phyloP scores from a whole-genome alignment of 805 yeast species.

The Cyberlindnera veronae region DNA sequence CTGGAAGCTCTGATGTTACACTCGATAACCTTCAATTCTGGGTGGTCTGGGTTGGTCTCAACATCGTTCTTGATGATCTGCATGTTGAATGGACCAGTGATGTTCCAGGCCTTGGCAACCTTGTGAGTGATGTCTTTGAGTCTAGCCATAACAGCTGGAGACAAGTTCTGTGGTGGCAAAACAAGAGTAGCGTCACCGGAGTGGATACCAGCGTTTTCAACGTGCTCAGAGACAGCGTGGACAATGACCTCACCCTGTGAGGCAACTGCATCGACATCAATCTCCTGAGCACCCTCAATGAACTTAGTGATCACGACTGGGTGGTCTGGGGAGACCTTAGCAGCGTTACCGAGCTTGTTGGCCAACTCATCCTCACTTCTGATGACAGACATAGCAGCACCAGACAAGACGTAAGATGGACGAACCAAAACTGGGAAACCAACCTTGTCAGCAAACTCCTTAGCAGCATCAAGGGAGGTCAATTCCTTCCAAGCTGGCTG shows the following conservation, averaged over 20 bases:
- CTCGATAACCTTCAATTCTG: slow-evolving; percentile 90
- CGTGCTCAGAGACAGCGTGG: slow-evolving; percentile 96
- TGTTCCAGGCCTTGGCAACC: slow-evolving; percentile 91
- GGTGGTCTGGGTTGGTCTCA: slow-evolving; percentile 51
- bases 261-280: slow-evolving; percentile 97
- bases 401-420: slow-evolving; percentile 95
- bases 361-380: slow-evolving; percentile 75
- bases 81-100: slow-evolving; percentile 98
- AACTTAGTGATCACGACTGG: slow-evolving; percentile 97
- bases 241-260: slow-evolving; percentile 81
- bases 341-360: slow-evolving; percentile 77
- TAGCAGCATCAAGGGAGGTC: slow-evolving; percentile 82
- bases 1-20: slow-evolving; percentile 98
- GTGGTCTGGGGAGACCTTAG: slow-evolving; percentile 91
- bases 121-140: slow-evolving; percentile 86
- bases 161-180: slow-evolving; percentile 83
- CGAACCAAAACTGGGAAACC: slow-evolving; percentile 95
- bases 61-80: slow-evolving; percentile 83
- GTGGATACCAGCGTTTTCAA: slow-evolving; percentile 98
- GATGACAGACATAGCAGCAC: slow-evolving; percentile 98
- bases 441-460: slow-evolving; percentile 76
- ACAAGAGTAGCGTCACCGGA: slow-evolving; percentile 98
- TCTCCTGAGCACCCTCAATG: slow-evolving; percentile 94
- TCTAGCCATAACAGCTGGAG: slow-evolving; percentile 61
- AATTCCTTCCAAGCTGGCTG: slow-evolving; percentile 98